Base-by-base conservation (phyloP, 371 early-diverging fungal genomes). In the Smittium mucronatum region DNA sequence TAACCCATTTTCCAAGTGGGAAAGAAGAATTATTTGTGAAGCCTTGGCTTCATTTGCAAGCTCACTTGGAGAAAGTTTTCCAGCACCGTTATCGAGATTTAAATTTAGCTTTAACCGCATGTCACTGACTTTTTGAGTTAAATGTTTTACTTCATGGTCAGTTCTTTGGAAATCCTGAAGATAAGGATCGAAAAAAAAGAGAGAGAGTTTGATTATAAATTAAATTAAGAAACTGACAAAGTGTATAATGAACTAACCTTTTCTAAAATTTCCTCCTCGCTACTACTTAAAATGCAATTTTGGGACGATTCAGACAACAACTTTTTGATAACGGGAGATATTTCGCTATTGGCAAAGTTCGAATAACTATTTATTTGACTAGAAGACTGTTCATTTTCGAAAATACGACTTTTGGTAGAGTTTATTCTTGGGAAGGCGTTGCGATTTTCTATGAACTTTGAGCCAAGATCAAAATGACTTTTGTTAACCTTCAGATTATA, bases 141-240 rank as follows among this genome's bases (percentile, higher is more conserved):
- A 65, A 33, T 65, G 65, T n/a, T 25, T 65, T 1, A 65, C n/a
- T 34, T 65, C 65, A n/a, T 65, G 65, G 21, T 65, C 65, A 11
- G 65, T 65, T 65, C 65, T 65, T 65, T 65, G 31, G 17, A 65
- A 36, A 33, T 65, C 65, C 65, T 65, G 5, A 47, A 47, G 21
- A 47, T 47, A 47, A 47, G 21, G 21, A 47, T 47, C 5, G 21
- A 47, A 47, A 47, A 11, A 47, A 47, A 47, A 47, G 21, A 47
- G 47, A 47, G 47, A 11, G 5, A 47, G 47, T 47, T 47, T 11
- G 47, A 11, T 47, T 5, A 21, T 47, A 11, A 47, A 21, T 21
- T 47, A 47, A 47, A 5, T 47, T 5, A 47, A 21, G 5, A 47
- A 21, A 47, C 5, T 47, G 21, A 47, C 21, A 11, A 11, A 11